Percentiles rank a stretch among this genome's conserved stretches.
Evolutionary conservation across 2,329 filamentous ascomycete species (phyloP).

Genomic region (Apiospora pterosperma): DNA sequence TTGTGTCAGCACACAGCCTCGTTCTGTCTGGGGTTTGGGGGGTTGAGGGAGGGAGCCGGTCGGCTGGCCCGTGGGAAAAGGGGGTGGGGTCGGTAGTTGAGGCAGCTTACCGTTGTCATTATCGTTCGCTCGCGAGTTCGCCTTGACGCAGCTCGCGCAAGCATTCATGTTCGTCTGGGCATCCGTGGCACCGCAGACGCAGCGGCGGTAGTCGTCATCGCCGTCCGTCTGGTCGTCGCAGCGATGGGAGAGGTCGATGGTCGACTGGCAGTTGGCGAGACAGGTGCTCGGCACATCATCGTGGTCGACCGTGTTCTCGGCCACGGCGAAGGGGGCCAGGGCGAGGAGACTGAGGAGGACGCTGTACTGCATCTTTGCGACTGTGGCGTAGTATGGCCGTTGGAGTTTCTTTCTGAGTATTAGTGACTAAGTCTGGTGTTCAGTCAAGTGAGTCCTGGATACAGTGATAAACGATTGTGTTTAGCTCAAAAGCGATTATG

Average conservation of each 20-base stretch:
- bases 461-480: too few species aligned
- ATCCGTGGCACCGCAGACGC: constrained; percentile 12
- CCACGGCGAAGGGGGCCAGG: constrained; percentile 9
- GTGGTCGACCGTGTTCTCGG: constrained; percentile 16
- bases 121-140: constrained; percentile 10
- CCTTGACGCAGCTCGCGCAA: constrained; percentile 17
- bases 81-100: background rate
- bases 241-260: constrained; percentile 14
- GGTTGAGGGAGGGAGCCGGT: too few species aligned
- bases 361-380: background rate
- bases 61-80: too few species aligned
- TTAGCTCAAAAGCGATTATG: too few species aligned
- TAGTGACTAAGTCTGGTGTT: background rate
- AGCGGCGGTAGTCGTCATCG: constrained; percentile 14
- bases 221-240: constrained; percentile 13
- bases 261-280: constrained; percentile 14
- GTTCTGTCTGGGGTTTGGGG: background rate
- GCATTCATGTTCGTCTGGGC: constrained; percentile 11
- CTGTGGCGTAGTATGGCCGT: background rate
- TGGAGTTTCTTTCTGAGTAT: too few species aligned
- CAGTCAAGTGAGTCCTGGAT: background rate
- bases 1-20: background rate
- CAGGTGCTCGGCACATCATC: constrained; percentile 15
- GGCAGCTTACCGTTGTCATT: constrained; percentile 12
- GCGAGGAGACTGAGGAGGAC: constrained; percentile 5